Evolutionary conservation across 2,329 filamentous ascomycete species (phyloP).

Genomic region (Periconia sp.): DNA sequence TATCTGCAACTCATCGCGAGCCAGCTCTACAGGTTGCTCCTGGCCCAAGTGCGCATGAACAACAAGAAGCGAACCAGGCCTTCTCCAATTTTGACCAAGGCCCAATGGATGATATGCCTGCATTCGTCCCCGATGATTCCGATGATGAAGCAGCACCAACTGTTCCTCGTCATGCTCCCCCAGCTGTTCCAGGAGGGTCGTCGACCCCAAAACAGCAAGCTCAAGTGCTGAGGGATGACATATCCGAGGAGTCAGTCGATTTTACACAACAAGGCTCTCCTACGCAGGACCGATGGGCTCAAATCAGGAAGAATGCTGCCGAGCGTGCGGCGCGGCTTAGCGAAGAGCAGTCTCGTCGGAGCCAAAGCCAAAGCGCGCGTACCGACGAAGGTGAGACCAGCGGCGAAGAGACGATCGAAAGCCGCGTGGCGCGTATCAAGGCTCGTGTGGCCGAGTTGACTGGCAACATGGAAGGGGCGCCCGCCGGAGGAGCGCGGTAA

Average conservation of each 20-base stretch:
- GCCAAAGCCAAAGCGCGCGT: slow-evolving; percentile 61
- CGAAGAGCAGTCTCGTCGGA: slow-evolving; percentile 67
- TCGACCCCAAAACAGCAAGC: slow-evolving; percentile 28
- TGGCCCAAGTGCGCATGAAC: slow-evolving; percentile 65
- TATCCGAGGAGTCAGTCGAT: slow-evolving; percentile 53
- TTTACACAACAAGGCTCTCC: slow-evolving; percentile 43
- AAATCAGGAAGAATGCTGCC: slow-evolving; percentile 93
- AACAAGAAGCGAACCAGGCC: slow-evolving; percentile 64
- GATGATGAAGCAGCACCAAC: slow-evolving; percentile 37
- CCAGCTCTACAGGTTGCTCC: slow-evolving; percentile 61
- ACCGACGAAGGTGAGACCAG: slow-evolving; percentile 88
- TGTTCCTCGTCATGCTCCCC: slow-evolving; percentile 23
- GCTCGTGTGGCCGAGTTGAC: slow-evolving; percentile 95
- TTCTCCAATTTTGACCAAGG: slow-evolving; percentile 84
- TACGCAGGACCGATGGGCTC: slow-evolving; percentile 84
- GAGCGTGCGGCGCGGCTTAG: slow-evolving; percentile 73
- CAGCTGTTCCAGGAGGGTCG: slow-evolving; percentile 21
- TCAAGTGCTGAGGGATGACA: slow-evolving; percentile 34
- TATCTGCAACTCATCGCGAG: slow-evolving; percentile 37
- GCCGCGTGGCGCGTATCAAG: slow-evolving; percentile 95
- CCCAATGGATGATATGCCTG: slow-evolving; percentile 83
- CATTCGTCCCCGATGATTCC: slow-evolving; percentile 68
- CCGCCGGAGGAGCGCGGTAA: slow-evolving; percentile 20
- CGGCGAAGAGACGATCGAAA: slow-evolving; percentile 96
- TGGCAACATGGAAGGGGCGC: slow-evolving; percentile 52